Evolutionary conservation across 192 early-diverging fungal species (phyloP), one percentile per base, ranked within the genome.

Genomic region (Backusella tarrabulga): DNA sequence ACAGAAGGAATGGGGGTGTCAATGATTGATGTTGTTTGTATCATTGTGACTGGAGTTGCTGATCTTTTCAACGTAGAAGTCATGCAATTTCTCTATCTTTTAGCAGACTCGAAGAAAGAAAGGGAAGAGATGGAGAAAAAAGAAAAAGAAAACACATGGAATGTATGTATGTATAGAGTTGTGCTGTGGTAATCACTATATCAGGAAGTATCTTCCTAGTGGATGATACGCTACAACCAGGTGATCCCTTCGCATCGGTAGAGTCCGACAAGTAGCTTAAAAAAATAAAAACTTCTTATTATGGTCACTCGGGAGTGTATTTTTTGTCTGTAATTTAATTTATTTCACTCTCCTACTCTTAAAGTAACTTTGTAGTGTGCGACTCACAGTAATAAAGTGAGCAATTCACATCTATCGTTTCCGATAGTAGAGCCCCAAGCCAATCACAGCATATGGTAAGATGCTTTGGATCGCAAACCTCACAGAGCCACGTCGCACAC

Each of bases 1-100:
- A 67, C 41, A 6, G 80, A 82, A 19, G 85, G 80, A 34, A 71
- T 67, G n/a, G 80, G 80, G 0, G 76, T 67, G 19, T 81, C 80
- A 32, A 83, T 78, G 19, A 60, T 60, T 14, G 66, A 63, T 63
- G 67, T 60, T 50, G 72, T 67, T 34, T 70, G 77, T 26, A 70
- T 73, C 73, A 60, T 73, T 54, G 54, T 44, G 26, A 66, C 73
- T 68, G 71, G 34, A 36, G 56, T 41, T 73, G 82, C 69, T 46
- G 83, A 78, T 73, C 77, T 75, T 63, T 83, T 79, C 29, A 80
- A 83, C 72, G 72, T 78, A 77, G 54, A 68, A 74, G 56, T 67
- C 23, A 29, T 29, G 21, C n/a, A 35, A 71, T 71, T n/a, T 42
- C 38, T 26, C 35, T 42, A 42, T 38, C 23, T 71, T 68, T 38